Evolutionary conservation across 75 land plant genomes (phyloP), one percentile per base, ranked within the genome.

Genomic region (Pinus albicaulis): DNA sequence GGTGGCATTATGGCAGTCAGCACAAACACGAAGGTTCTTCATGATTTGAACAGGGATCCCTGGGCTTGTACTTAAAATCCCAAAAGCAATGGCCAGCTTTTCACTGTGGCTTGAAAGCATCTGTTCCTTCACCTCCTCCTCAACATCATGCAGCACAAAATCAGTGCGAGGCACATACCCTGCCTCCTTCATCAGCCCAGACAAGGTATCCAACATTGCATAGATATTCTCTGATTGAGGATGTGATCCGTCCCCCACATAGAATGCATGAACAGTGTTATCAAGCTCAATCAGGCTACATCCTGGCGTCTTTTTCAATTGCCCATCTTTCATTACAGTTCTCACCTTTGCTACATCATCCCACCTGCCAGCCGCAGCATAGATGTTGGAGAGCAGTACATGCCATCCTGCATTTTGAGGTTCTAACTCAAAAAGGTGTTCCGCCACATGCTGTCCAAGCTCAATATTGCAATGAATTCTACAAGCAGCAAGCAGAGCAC

Each of bases 41-140:
- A 76, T 75, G 16, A 76, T 52, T 19, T 53, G 75, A 82, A 82
- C 34, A 19, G 77, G 71, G 26, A 73, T 75, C 31, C 71, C 84
- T 22, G 56, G 52, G 36, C 65, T 75, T 72, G 83, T 81, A 58
- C 34, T 75, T 22, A 82, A 41, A 58, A 82, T 66, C 24, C 85
- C 85, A 74, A 73, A 82, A 26, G 78, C 84, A 62, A 74, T 74
- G 57, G 83, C 84, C 28, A 82, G 58, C 77, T 57, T 81, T 36
- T 82, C 84, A 61, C 84, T 74, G 28, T 74, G 84, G 76, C 59
- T 74, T 12, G 68, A 73, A 38, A 81, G 55, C 56, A 55, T 55
- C 4, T 48, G 58, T 14, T 74, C 78, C 61, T 66, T 53, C 20
- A 55, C 55, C 55, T 34, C 57, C 16, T 60, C 53, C 1, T 60